A percentile compares a stretch with the other conserved stretches of the same genome.
phyloP scores from a whole-genome alignment of 352 stramenopile species.

The Phytophthora fragariaefolia region DNA sequence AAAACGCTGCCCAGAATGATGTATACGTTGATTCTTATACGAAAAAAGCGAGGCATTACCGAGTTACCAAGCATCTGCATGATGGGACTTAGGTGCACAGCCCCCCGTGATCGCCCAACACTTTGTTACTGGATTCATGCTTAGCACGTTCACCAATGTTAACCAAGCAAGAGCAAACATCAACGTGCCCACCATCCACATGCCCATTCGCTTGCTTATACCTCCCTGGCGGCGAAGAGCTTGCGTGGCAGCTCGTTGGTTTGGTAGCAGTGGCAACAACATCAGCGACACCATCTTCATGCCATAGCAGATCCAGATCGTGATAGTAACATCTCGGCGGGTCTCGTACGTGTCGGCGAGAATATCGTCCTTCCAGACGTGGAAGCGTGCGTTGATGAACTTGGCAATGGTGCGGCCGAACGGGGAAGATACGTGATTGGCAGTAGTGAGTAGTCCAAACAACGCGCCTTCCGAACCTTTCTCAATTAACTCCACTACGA shows the following conservation, averaged over 20 bases:
- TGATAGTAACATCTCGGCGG: slow-evolving; percentile 64
- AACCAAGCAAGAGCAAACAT: slow-evolving; percentile 40
- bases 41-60: no score
- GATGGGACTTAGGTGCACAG: slow-evolving; percentile 36
- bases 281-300: slow-evolving; percentile 58
- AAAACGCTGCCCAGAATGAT: no score
- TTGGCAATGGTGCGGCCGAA: slow-evolving; percentile 54
- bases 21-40: no score
- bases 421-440: slow-evolving; percentile 49
- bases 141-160: slow-evolving; percentile 50
- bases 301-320: slow-evolving; percentile 56
- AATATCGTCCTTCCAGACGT: slow-evolving; percentile 56
- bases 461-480: slow-evolving; percentile 53
- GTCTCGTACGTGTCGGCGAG: slow-evolving; percentile 46
- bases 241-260: slow-evolving; percentile 53
- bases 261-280: slow-evolving; percentile 53
- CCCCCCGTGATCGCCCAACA: slow-evolving; percentile 62
- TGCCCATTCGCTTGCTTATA: slow-evolving; percentile 40
- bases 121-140: slow-evolving; percentile 53
- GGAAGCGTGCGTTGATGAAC: slow-evolving; percentile 53
- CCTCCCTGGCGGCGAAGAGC: slow-evolving; percentile 45
- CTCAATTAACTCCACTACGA: slow-evolving; percentile 61
- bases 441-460: slow-evolving; percentile 59
- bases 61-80: no score
- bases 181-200: slow-evolving; percentile 36